Evolutionary conservation across 2,329 filamentous ascomycete genomes (phyloP).

Genomic region (Triangularia verruculosa): DNA sequence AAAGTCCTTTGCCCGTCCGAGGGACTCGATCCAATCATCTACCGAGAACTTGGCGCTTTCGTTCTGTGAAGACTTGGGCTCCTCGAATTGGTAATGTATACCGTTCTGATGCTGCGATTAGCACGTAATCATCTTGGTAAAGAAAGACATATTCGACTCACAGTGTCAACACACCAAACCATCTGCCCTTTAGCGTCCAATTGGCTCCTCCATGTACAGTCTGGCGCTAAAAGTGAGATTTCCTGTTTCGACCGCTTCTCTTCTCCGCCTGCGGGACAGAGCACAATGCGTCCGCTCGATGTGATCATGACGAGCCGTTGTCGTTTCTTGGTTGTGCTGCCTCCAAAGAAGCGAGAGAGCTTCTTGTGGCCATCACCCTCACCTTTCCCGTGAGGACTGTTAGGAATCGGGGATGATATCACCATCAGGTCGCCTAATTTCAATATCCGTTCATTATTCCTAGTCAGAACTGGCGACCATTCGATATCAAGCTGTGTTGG

Average conservation of each 20-base stretch:
- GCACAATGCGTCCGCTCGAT: constrained; percentile 81
- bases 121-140: not conserved
- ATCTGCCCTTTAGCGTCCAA: constrained; percentile 83
- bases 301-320: constrained; percentile 94
- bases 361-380: constrained; percentile 75
- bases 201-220: constrained; percentile 75
- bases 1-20: constrained; percentile 83
- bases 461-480: constrained; percentile 93
- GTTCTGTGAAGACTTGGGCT: constrained; percentile 68
- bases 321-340: constrained; percentile 85
- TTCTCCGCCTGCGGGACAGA: constrained; percentile 87
- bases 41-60: constrained; percentile 66
- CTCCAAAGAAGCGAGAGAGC: constrained; percentile 88
- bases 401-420: constrained; percentile 71
- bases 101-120: constrained; percentile 59
- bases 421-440: constrained; percentile 92
- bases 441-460: constrained; percentile 87
- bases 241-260: constrained; percentile 95
- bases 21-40: constrained; percentile 87
- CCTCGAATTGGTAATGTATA: constrained; percentile 90
- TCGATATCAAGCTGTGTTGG: constrained; percentile 96
- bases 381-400: constrained; percentile 68
- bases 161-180: constrained; percentile 89
- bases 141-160: constrained; percentile 50
- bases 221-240: constrained; percentile 74